Base-by-base conservation (phyloP, 768 basidiomycete genomes). In the Rhodotorula taiwanensis region DNA sequence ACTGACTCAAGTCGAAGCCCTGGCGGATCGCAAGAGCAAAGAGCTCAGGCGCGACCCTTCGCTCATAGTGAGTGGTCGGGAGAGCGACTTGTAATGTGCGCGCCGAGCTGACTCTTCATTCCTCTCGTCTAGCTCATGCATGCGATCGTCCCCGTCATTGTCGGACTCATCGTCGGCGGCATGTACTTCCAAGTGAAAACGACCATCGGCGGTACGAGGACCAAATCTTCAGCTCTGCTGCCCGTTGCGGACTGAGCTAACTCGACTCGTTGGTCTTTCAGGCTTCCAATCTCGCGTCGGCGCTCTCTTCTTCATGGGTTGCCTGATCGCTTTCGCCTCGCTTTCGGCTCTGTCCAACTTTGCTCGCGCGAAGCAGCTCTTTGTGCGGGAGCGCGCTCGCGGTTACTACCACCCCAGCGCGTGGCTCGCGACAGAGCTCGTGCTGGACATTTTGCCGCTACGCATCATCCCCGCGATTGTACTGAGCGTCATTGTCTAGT, bases 231-330 rank as follows among this genome's bases (percentile, higher is more conserved):
- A 14, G 25, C 28, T 45, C 6, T 20, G n/a, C 50, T 16, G 5
- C 21, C n/a, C n/a, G n/a, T 36, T 33, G 5, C 30, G 15, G 4
- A 23, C 49, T 52, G 13, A 47, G 36, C 8, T 45, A n/a, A n/a
- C n/a, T n/a, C n/a, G n/a, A n/a, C n/a, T n/a, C n/a, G n/a, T n/a
- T n/a, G 13, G 2, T 31, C 16, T 31, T 14, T 16, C 45, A 63
- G 62, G 62, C 27, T 69, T 69, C 58, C 68, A 69, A 41, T 87
- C 86, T 42, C 82, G 93, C 34, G 82, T 98, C n/a, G 93, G 93
- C 34, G 89, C 87, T 69, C 76, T 98, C 45, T 95, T 98, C 81
- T 98, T 98, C 83, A 74, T 95, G 71, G 92, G 92, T 39, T 84
- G 91, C 20, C 81, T 97, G 31, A 84, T 95, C 52, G 89, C 93